Conservation (phyloP, 31 red algal genomes). For the Porphyra umbilicalis region DNA sequence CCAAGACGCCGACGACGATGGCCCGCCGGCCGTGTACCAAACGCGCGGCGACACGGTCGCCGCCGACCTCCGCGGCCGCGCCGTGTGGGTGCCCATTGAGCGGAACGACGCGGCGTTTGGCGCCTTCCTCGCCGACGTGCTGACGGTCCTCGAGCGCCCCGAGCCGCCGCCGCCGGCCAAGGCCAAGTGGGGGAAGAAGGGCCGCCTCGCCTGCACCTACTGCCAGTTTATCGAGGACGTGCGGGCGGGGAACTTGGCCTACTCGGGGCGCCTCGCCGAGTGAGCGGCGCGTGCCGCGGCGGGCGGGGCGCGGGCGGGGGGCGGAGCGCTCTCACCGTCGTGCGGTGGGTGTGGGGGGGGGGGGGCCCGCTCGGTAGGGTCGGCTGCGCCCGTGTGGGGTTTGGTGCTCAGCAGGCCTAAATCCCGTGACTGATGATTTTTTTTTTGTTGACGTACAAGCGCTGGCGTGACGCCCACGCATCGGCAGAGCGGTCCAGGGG, state of each 20-base stretch:
- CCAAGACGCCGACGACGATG: too few relatives aligned
- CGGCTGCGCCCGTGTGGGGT: conserved; percentile 1
- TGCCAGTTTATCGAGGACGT: conserved; percentile 47
- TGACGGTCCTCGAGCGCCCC: conserved; percentile 24
- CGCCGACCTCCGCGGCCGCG: conserved; percentile 34
- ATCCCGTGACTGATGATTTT: too few relatives aligned
- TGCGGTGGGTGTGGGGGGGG: neutral
- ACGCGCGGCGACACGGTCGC: conserved; percentile 2
- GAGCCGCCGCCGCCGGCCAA: conserved; percentile 24
- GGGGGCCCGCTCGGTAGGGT: neutral
- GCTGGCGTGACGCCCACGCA: too few relatives aligned
- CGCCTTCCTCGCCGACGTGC: conserved; percentile 45
- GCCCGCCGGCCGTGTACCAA: conserved; percentile 5
- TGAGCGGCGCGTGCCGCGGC: neutral
- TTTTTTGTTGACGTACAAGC: too few relatives aligned
- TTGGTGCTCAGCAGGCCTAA: conserved; percentile 13
- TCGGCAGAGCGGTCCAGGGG: too few relatives aligned
- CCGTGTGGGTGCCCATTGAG: conserved; percentile 32
- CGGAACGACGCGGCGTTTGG: conserved; percentile 36
- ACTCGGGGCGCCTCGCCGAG: neutral
- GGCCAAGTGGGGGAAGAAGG: neutral
- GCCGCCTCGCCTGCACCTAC: conserved; percentile 24
- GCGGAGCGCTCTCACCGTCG: neutral
- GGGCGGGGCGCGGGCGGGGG: neutral
- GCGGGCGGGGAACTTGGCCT: conserved; percentile 7